Evolutionary conservation across 2,329 filamentous ascomycete genomes (phyloP), one percentile per base, ranked within the genome.

Genomic region (Diplodia corticola): DNA sequence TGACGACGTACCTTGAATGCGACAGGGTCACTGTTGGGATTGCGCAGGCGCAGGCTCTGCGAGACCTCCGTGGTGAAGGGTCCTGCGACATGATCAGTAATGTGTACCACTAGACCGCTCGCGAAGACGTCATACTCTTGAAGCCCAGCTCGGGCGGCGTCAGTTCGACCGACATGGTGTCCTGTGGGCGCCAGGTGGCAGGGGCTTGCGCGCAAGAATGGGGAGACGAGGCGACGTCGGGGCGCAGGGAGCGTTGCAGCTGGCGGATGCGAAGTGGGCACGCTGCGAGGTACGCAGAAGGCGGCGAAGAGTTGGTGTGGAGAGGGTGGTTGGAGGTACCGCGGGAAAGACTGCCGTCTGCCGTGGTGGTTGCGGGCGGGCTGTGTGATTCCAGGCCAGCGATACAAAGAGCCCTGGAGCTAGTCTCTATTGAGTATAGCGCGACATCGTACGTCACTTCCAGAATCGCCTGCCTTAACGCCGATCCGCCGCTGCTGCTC

Each of bases 121-220:
- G 48, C 28, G 10, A 33, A 30, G 48, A 46, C 30, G 50, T 70
- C 90, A 76, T 85, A 98, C 95, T 91, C 81, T 89, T 90, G 83
- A 99, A 99, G 82, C 88, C 91, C 77, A 99, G 88, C 86, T 98
- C 95, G 72, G 87, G 80, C 68, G 94, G 95, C 74, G 95, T 89
- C 77, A 99, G 91, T 75, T 97, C 91, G 82, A 99, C 90, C 73
- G 94, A 96, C 95, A 98, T 98, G 81, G 53, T 59, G 57, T 28
- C 33, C 26, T 35, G 55, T 54, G 48, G 48, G 48, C 64, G 64
- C 64, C 46, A 55, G 55, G 54, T 54, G 64, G 64, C 64, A 66
- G 64, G 64, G 64, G 55, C 35, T 60, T n/a, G 57, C 22, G 54
- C 57, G n/a, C 44, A 26, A 26, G 50, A 64, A 30, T 24, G 44